Conservation (phyloP, 441 rosid genomes). For the Syzygium malaccense region DNA sequence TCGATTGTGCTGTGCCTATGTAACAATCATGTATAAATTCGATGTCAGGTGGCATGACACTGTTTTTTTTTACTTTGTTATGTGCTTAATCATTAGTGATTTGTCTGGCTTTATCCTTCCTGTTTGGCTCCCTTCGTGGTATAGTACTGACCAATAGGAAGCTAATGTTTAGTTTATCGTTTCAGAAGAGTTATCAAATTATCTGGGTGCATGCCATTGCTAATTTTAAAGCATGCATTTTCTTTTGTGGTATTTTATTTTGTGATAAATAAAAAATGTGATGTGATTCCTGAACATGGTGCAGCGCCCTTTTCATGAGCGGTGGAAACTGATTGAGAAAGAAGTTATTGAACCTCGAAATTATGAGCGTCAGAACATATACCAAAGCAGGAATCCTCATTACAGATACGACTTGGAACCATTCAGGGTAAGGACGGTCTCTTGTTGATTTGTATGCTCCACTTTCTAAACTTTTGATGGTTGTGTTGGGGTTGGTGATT, state of each 20-base stretch:
- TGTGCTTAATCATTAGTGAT: background rate
- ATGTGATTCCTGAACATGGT: conserved; percentile 15
- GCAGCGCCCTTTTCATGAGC: conserved; percentile 94
- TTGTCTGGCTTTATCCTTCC: background rate
- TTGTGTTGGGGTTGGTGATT: background rate
- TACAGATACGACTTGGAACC: conserved; percentile 96
- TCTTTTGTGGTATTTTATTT: background rate
- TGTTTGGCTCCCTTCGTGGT: background rate
- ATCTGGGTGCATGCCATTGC: background rate
- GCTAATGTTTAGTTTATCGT: background rate
- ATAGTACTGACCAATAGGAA: background rate
- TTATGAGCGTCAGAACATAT: conserved; percentile 62
- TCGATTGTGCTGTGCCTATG: background rate
- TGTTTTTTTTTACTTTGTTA: background rate
- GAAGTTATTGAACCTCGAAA: conserved; percentile 96
- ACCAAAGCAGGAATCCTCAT: conserved; percentile 57
- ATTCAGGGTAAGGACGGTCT: conserved; percentile 66
- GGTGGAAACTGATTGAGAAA: conserved; percentile 97
- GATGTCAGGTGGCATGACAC: background rate
- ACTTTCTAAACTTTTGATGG: conserved; percentile 3
- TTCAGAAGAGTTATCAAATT: background rate
- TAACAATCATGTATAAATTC: background rate
- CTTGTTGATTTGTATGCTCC: background rate
- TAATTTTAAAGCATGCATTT: background rate
- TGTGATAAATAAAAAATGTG: background rate